Evolutionary conservation across 2,329 filamentous ascomycete genomes (phyloP).

Genomic region (Colletotrichum spinosum): DNA sequence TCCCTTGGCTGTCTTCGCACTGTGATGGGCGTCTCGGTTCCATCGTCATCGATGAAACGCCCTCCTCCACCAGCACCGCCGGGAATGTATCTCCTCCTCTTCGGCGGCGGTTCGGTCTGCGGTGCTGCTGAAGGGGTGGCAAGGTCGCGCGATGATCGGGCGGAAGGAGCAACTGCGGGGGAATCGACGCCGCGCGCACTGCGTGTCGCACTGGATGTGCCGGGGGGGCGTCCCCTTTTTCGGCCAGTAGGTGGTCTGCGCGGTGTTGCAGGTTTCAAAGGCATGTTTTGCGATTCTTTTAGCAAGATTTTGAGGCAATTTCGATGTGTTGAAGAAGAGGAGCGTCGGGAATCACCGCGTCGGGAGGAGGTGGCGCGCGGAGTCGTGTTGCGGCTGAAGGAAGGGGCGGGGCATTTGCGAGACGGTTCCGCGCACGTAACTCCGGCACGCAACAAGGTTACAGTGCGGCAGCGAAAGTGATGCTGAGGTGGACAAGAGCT

Average conservation of each 20-base stretch:
- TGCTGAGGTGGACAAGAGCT: constrained; percentile 32
- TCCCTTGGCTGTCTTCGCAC: constrained; percentile 49
- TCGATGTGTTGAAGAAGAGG: constrained; percentile 28
- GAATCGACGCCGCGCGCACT: constrained; percentile 50
- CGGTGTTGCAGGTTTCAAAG: constrained; percentile 51
- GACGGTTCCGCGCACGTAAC: constrained; percentile 35
- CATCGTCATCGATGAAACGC: constrained; percentile 81
- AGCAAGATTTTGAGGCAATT: constrained; percentile 12
- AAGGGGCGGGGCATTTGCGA: constrained; percentile 39
- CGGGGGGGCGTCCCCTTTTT: constrained; percentile 60
- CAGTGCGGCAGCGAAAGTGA: constrained; percentile 31
- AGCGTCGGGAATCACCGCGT: constrained; percentile 40
- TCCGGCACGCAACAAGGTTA: constrained; percentile 38
- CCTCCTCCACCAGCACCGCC: constrained; percentile 89
- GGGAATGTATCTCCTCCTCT: constrained; percentile 83
- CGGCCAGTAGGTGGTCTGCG: constrained; percentile 56
- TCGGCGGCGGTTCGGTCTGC: constrained; percentile 69
- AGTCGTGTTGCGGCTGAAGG: constrained; percentile 37
- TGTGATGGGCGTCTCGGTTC: constrained; percentile 63
- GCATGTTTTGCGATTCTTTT: constrained; percentile 42
- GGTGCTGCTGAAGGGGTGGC: constrained; percentile 23
- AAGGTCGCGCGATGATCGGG: constrained; percentile 48
- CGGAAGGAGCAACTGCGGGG: constrained; percentile 45
- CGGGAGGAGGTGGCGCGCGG: constrained; percentile 40
- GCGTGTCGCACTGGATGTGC: constrained; percentile 55